Evolutionary conservation across 257 asterid species (phyloP).

Genomic region (Catharanthus roseus): DNA sequence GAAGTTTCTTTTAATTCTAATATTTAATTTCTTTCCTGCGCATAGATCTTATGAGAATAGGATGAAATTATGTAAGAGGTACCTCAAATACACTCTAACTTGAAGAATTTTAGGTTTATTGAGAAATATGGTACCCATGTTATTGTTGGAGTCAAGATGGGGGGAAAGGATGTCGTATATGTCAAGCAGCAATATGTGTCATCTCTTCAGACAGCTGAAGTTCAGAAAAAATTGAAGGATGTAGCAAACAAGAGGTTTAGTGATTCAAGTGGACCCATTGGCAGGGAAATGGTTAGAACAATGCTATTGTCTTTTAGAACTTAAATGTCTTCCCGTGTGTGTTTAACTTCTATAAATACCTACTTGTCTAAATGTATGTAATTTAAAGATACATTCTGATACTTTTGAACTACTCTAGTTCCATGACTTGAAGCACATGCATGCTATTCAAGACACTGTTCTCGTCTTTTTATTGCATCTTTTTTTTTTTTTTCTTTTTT

Average conservation of each 20-base stretch:
- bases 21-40: not conserved
- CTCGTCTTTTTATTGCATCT: too few species aligned
- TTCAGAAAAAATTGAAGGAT: slow-evolving; percentile 62
- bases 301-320: not conserved
- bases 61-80: not conserved
- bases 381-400: too few species aligned
- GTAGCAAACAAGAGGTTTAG: slow-evolving; percentile 69
- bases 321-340: not conserved
- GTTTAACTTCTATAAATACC: not conserved
- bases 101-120: slow-evolving; percentile 44
- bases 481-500: not conserved
- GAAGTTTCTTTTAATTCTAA: not conserved
- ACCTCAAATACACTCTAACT: not conserved
- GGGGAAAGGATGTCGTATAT: slow-evolving; percentile 68
- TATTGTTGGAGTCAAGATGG: slow-evolving; percentile 81
- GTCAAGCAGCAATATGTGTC: slow-evolving; percentile 65
- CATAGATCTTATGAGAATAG: not conserved
- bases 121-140: slow-evolving; percentile 77
- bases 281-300: slow-evolving; percentile 41
- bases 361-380: too few species aligned
- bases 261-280: slow-evolving; percentile 40
- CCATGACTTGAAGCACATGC: too few species aligned
- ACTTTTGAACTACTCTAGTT: too few species aligned
- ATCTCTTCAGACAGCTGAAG: slow-evolving; percentile 53
- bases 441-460: too few species aligned